Base-by-base conservation (phyloP, 2,329 filamentous ascomycete genomes). In the Leptosphaerulina australis region DNA sequence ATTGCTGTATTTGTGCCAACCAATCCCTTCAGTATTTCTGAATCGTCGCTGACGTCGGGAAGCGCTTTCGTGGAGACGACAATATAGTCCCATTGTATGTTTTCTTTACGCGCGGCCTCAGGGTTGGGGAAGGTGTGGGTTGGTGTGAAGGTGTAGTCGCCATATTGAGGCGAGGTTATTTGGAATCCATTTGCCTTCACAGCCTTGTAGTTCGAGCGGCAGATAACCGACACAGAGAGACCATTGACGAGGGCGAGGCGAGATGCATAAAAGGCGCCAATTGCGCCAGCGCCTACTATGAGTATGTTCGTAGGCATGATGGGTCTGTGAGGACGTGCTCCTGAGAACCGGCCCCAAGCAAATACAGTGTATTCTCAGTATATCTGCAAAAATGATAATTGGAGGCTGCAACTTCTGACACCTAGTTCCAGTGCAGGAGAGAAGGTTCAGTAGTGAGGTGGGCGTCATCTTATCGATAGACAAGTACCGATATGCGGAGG, bases 261-360 rank as follows among this genome's bases (percentile, higher is more conserved):
- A 5, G 86, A 88, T 36, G 84, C 86, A 63, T 88, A 89, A 75
- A 89, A 89, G 46, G 85, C 87, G 46, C 87, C 87, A 31, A 90
- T 85, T 53, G 87, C 86, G 58, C 86, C 87, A 17, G 86, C 86
- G 66, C 87, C 86, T 50, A 88, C 81, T 59, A 89, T 85, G 48
- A 88, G 79, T 47, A 88, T 76, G 56, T 85, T 79, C 20, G 80
- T 74, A 26, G 71, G 54, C 69, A 72, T 71, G 15, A 26, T 45
- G 8, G 30, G 37, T 18, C 36, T 36, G 37, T 31, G 38, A 43
- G 36, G 45, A 41, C 37, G 45, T 49, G 37, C 45, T 49, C 12
- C n/a, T n/a, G n/a, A n/a, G n/a, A n/a, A n/a, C n/a, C n/a, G n/a
- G n/a, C n/a, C n/a, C n/a, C n/a, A n/a, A n/a, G n/a, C n/a, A n/a